Evolutionary conservation across 306 rosid genomes (phyloP), one percentile per base, ranked within the genome.

Genomic region (Calophaca sinica): DNA sequence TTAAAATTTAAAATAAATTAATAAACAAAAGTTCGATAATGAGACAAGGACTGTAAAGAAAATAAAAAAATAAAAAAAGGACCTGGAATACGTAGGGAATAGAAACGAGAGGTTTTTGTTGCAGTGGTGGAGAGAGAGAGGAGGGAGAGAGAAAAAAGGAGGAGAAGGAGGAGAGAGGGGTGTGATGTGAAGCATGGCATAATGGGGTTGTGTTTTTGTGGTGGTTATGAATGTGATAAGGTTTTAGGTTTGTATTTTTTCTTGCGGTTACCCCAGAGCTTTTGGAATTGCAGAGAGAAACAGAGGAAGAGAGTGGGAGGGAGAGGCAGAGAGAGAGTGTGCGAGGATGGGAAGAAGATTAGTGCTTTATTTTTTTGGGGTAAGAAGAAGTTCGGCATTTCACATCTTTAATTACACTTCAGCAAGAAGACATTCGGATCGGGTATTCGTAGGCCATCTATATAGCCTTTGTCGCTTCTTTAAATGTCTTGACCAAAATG

Each of bases 111-210:
- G 66, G 68, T 71, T 78, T 14, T 76, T 51, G 54, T 73, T 68
- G 64, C 70, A 44, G 63, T 10, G 49, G 84, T 1, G 10, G 80
- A 71, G 14, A 75, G 64, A 72, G 57, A 86, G 61, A 67, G 41
- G 39, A 77, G 6, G 2, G 41, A 71, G 50, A 51, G 38, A 52
- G 26, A 69, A 7, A 38, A 39, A 4, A 53, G 9, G 28, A 75
- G n/a, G 46, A 85, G 71, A 46, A 83, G 68, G 54, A 82, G 29
- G 8, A 51, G 38, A 35, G 74, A 38, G 5, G 72, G 62, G 83
- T 26, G 83, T 32, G 86, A 39, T 41, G 78, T 72, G 50, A 71
- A 70, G 73, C 58, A 42, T 5, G 59, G 33, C 96, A 93, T 88
- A 54, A 76, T 76, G 70, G 2, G 48, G 59, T 3, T 32, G 9